Percentiles rank a stretch among this genome's conserved stretches.
Evolutionary conservation across 2,329 filamentous ascomycete species (phyloP).

Genomic region (Aspergillus alliaceus): DNA sequence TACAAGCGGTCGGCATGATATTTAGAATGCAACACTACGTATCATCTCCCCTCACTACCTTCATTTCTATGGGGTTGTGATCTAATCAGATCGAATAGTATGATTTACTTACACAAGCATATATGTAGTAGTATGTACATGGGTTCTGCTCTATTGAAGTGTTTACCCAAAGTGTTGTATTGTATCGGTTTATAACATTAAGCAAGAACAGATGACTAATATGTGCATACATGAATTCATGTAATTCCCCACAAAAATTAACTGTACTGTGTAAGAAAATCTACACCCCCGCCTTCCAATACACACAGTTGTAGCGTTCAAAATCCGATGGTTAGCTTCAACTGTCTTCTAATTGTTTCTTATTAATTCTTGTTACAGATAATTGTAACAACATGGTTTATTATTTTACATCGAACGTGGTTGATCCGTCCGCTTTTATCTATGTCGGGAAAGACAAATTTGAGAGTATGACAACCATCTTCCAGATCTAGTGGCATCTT

Average conservation of each 20-base stretch:
- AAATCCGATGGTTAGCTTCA: background rate
- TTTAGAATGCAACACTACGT: no score
- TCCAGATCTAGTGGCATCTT: conserved; percentile 1
- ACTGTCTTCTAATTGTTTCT: background rate
- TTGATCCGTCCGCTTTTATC: conserved; percentile 79
- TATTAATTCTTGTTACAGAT: background rate
- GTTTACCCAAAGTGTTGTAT: no score
- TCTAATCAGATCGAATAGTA: no score
- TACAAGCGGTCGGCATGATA: no score
- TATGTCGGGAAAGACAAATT: conserved; percentile 99
- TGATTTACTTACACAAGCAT: no score
- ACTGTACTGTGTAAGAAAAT: conserved; percentile 1
- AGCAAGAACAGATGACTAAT: background rate
- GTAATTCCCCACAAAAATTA: background rate
- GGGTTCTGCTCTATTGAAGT: no score
- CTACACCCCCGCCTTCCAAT: background rate
- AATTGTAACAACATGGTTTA: conserved; percentile 67
- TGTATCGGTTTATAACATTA: no score
- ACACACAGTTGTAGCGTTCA: background rate
- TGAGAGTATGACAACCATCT: conserved; percentile 68
- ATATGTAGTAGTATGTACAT: no score
- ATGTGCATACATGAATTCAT: background rate
- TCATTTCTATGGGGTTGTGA: no score
- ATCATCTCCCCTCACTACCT: no score
- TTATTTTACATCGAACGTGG: conserved; percentile 87